Evolutionary conservation across 1,139 yeast genomes (phyloP).

Genomic region (Pichia sp.): DNA sequence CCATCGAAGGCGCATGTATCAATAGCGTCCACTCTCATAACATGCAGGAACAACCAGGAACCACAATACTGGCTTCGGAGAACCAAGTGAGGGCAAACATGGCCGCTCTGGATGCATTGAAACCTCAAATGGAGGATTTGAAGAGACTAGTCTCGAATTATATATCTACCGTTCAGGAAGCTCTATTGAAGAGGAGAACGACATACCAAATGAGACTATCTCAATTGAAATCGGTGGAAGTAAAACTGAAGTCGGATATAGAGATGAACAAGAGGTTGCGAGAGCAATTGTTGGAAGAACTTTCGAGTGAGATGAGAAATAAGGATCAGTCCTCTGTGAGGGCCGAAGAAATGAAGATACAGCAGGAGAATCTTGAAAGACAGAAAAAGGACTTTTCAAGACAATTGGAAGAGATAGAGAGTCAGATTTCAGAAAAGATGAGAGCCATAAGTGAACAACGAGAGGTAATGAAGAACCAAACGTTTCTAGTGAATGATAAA

Average conservation of each 20-base stretch:
- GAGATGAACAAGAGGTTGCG: conserved; percentile 13
- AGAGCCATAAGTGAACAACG: conserved; percentile 20
- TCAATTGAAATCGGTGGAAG: conserved; percentile 16
- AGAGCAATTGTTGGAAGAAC: conserved; percentile 16
- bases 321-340: conserved; percentile 22
- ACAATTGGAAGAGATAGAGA: conserved; percentile 19
- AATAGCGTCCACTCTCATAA: too few species aligned
- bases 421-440: conserved; percentile 16
- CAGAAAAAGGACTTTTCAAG: conserved; percentile 18
- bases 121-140: conserved; percentile 19
- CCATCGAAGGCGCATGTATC: too few species aligned
- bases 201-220: conserved; percentile 19
- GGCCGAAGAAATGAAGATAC: conserved; percentile 22
- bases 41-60: too few species aligned
- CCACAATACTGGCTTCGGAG: too few species aligned
- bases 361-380: conserved; percentile 20
- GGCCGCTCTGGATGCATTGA: conserved; percentile 17
- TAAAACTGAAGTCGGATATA: conserved; percentile 14
- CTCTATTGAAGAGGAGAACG: conserved; percentile 16
- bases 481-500: conserved; percentile 27
- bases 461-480: conserved; percentile 20
- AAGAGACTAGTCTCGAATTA: conserved; percentile 14
- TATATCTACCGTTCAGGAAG: conserved; percentile 12
- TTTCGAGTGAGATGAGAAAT: conserved; percentile 17
- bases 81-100: conserved; percentile 10